Evolutionary conservation across 2,329 filamentous ascomycete species (phyloP).

Genomic region (Apiospora saccharicola): DNA sequence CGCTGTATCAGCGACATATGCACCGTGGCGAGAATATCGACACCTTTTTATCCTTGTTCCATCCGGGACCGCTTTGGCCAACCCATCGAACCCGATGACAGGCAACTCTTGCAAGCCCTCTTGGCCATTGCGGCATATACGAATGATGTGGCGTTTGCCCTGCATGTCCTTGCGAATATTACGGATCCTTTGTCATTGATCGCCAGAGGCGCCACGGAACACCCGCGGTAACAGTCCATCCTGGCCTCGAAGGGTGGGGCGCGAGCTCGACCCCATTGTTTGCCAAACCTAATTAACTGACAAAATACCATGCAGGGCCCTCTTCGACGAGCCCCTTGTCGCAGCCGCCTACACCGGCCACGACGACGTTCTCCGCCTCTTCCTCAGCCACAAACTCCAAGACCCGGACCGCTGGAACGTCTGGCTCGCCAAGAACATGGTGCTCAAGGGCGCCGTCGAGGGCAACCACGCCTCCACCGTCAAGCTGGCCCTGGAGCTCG

Average conservation of each 20-base stretch:
- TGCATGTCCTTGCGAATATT: not conserved
- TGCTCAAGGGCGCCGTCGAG: not conserved
- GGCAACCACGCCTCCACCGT: not conserved
- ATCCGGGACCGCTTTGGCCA: not conserved
- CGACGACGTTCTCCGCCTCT: not conserved
- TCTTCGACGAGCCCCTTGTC: not conserved
- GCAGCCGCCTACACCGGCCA: not conserved
- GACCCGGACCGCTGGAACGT: not conserved
- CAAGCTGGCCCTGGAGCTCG: not conserved
- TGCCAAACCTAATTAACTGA: not conserved
- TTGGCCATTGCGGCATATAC: not conserved
- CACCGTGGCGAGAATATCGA: not conserved
- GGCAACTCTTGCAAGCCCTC: not conserved
- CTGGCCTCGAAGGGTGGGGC: no score
- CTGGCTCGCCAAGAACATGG: not conserved
- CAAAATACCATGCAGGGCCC: not conserved
- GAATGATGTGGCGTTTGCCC: not conserved
- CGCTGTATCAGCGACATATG: not conserved
- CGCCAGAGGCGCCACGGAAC: not conserved
- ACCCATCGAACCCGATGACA: not conserved
- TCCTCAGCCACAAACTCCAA: not conserved
- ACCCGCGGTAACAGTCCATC: not conserved
- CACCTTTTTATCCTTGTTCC: not conserved
- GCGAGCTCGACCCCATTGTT: no score
- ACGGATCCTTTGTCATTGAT: not conserved